Base-by-base conservation (phyloP, 805 yeast genomes). In the Yueomyces sp. region DNA sequence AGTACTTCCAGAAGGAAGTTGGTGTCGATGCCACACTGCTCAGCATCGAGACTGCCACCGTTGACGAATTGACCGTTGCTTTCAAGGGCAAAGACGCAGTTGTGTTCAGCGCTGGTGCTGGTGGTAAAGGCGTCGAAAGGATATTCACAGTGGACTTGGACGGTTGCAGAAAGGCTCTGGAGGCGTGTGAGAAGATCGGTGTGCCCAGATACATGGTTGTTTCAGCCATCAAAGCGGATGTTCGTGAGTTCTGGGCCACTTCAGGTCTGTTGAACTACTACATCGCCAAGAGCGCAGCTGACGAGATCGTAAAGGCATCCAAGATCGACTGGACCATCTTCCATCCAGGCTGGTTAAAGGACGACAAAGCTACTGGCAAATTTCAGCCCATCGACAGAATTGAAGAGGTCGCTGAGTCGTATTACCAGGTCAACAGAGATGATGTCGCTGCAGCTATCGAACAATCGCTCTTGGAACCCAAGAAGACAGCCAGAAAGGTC, bases 251-350 rank as follows among this genome's bases (percentile, higher is more conserved):
- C 44, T 69, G 73, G 68, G 63, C 63, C 50, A 54, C 59, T 29
- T 31, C 39, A n/a, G 52, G 67, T 5, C 51, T 73, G 38, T 57
- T 69, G 44, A 57, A 71, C 29, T 78, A 79, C 59, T 78, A 69
- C 50, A 74, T 75, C 45, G 78, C 81, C 11, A 79, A 79, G 59
- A 72, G 72, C 51, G 74, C 75, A 43, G 81, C 84, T 3, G 85
- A 79, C 53, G 55, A 66, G 39, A 64, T 62, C 39, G 49, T 70
- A 42, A 68, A 69, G 44, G 56, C 60, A 29, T 55, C 67, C 8
- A 55, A 60, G 2, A 62, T 72, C 49, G 73, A 76, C 49, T 78
- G 65, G 63, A 77, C 83, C 1, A 75, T 78, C 41, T 55, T 78
- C 40, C 74, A 69, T 49, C 84, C 84, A 1, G 76, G 78, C 2